phyloP scores from a whole-genome alignment of 805 yeast genomes.

The Candida piceae region DNA sequence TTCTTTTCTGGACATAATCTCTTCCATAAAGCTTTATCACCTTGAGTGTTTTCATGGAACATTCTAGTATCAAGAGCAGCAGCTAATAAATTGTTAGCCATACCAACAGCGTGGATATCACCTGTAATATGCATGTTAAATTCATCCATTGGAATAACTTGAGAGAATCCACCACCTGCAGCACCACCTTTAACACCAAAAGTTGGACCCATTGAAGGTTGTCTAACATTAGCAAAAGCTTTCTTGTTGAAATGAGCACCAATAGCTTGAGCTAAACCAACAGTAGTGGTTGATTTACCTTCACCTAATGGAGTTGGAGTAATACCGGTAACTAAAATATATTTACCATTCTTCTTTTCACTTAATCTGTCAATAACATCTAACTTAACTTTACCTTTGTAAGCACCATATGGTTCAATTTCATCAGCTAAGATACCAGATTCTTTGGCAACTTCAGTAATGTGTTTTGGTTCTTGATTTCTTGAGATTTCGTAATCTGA shows the following conservation, averaged over 20 bases:
- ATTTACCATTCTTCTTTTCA: conserved; percentile 68
- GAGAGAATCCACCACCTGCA: conserved; percentile 98
- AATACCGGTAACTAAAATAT: conserved; percentile 91
- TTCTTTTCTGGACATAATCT: conserved; percentile 83
- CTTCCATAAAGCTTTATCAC: conserved; percentile 71
- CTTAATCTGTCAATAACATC: conserved; percentile 64
- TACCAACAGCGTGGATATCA: conserved; percentile 93
- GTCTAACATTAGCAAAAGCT: conserved; percentile 92
- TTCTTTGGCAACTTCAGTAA: conserved; percentile 70
- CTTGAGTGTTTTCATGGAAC: conserved; percentile 88
- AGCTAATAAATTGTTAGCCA: conserved; percentile 88
- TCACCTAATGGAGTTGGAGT: conserved; percentile 98
- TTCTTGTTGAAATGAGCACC: conserved; percentile 84
- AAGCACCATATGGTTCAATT: conserved; percentile 82
- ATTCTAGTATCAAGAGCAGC: conserved; percentile 97
- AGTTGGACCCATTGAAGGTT: conserved; percentile 98
- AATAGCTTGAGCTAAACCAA: conserved; percentile 94
- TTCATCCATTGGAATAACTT: conserved; percentile 98
- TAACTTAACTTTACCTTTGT: conserved; percentile 82
- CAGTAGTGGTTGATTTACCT: conserved; percentile 95
- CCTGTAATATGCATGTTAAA: conserved; percentile 97
- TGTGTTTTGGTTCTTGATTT: conserved; percentile 80
- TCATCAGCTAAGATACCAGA: conserved; percentile 75
- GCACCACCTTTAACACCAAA: conserved; percentile 99
- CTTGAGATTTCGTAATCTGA: conserved; percentile 88